Evolutionary conservation across 495 filamentous ascomycete species (phyloP).

Genomic region (Xylaria castorea): DNA sequence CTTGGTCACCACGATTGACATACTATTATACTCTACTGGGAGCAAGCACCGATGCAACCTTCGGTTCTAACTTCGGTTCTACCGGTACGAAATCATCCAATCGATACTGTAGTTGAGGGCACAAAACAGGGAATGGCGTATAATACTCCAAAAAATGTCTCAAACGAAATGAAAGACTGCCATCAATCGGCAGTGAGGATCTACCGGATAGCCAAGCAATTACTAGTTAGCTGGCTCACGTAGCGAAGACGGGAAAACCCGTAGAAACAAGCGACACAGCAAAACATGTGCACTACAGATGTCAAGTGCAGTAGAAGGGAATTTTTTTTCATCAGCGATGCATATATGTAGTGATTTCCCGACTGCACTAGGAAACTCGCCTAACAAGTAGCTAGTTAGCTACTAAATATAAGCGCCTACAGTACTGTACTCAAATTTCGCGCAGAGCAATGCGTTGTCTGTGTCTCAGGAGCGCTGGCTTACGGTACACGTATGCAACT

Average conservation of each 20-base stretch:
- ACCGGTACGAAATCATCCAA: neutral
- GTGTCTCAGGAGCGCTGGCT: neutral
- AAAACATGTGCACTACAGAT: neutral
- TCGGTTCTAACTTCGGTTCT: slow-evolving; percentile 9
- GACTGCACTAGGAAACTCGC: no score
- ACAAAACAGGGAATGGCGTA: neutral
- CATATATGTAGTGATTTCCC: no score
- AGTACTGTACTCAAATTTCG: slow-evolving; percentile 7
- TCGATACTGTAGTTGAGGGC: neutral
- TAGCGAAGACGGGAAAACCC: neutral
- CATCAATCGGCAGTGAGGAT: neutral
- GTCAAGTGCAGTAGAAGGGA: neutral
- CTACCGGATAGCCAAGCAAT: neutral
- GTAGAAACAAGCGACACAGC: neutral
- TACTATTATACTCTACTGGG: slow-evolving; percentile 10
- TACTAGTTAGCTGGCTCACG: neutral
- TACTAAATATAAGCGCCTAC: slow-evolving; percentile 11
- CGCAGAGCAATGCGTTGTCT: neutral
- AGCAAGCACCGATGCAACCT: slow-evolving; percentile 7
- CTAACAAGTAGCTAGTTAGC: no score
- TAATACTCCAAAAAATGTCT: slow-evolving; percentile 8
- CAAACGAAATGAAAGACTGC: slow-evolving; percentile 1
- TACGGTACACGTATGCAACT: neutral
- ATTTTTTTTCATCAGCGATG: neutral
- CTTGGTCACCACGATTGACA: neutral